Base-by-base conservation (phyloP, 345 rosid species). In the Pistacia atlantica region DNA sequence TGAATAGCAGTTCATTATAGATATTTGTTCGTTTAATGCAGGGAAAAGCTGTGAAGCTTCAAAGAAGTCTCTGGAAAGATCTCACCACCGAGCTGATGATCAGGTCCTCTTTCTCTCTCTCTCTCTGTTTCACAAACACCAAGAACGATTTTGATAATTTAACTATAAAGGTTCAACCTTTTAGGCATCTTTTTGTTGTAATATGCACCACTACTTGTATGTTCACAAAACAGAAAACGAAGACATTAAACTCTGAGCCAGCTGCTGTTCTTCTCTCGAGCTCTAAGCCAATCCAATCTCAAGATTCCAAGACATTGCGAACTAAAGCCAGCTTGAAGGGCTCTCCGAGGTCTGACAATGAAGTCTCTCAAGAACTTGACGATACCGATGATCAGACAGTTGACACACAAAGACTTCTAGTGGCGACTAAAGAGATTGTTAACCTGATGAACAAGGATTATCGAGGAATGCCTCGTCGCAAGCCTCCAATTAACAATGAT, bases 401-500 rank as follows among this genome's bases (percentile, higher is more conserved):
- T 64, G 85, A 83, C 71, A 64, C 65, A 57, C 73, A 85, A 76
- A 85, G 76, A 75, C 82, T 82, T 67, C 64, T 73, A 9, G 77
- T 74, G 48, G 88, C 78, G 58, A 73, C 84, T 2, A 73, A 65
- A 76, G 84, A 80, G 79, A 71, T 87, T 3, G 84, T 72, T 13
- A 82, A 65, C 75, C 51, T 87, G 51, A 78, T 85, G 81, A 48
- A 82, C 45, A 80, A 68, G 58, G 90, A 87, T 77, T 87, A 87
- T 79, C 63, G 0, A 11, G 86, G 83, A 25, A 57, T 54, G 79
- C 84, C 86, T 35, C 59, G 80, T 42, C 84, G 83, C 65, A 85
- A 82, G 74, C 90, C 90, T 14, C 90, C 90, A 16, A 77, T 87
- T 75, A 78, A 88, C 84, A 88, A 88, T 70, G 70, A 76, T 42